These are phyloP conservation scores for Dictyostelium discoideum DNA, from an alignment of 78 protist genomes.

Conservation along the genomic window DNA sequence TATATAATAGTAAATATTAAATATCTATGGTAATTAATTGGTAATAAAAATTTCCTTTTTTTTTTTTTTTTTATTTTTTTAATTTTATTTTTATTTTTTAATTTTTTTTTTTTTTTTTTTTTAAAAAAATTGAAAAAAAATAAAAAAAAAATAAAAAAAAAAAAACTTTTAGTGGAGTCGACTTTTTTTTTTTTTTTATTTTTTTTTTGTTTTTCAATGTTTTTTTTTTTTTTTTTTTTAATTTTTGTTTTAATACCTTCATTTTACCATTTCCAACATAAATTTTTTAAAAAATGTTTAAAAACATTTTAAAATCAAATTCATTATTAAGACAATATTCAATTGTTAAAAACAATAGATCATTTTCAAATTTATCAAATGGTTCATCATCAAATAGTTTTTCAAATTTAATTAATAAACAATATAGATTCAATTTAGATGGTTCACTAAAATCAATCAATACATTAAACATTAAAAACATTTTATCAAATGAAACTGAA, in stretches of 20 bases:
- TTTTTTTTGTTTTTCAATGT: background rate
- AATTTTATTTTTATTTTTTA: no score
- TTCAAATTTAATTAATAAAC: background rate
- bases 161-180: no score
- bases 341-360: background rate
- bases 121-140: background rate
- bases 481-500: background rate
- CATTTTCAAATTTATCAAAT: background rate
- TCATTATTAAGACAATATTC: background rate
- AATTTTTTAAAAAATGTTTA: background rate
- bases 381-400: background rate
- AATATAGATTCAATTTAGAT: conserved; percentile 28
- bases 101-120: background rate
- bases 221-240: background rate
- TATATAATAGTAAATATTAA: no score
- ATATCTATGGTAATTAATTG: background rate
- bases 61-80: no score
- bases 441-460: background rate
- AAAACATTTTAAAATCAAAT: background rate
- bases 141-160: no score
- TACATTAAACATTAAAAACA: background rate
- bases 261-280: background rate
- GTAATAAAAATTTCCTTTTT: background rate
- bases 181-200: background rate
- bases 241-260: background rate